Evolutionary conservation across 805 yeast species (phyloP), one percentile per base, ranked within the genome.

Genomic region (Candida schatavii): DNA sequence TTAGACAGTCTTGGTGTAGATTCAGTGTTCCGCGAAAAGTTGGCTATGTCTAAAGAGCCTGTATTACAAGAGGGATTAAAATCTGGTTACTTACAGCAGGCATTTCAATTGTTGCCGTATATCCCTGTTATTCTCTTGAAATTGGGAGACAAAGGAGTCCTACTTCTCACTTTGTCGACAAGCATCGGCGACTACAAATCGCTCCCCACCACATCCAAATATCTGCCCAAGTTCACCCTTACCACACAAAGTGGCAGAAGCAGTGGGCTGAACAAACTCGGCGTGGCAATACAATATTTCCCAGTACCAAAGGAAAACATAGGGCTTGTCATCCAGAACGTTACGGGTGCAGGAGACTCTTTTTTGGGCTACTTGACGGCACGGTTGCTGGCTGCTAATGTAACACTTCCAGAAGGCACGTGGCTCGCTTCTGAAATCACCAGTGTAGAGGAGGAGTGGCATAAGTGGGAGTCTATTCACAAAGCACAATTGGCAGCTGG

Each of bases 321-420:
- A 18, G 40, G 52, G 18, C 55, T 66, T 2, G 54, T 59, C 0
- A 71, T 84, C 10, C 62, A 61, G 22, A 86, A 82, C 49, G 95
- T 85, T 25, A 87, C 91, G 7, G 97, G 96, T 2, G 95, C 95
- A 0, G 97, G 96, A 9, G 96, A 88, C 59, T 74, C 93, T 0
- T 68, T 88, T 33, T 73, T 80, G 22, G 96, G 96, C 0, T 78
- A 73, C 21, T 47, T 88, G 18, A 57, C 78, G 10, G 64, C 81
- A 2, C 45, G 54, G 14, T 35, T 64, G 17, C 39, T 42, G 22
- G 30, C 35, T 14, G 11, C 33, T 4, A 26, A 28, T 23, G 14
- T 19, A 18, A 69, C 69, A 43, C 46, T 74, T 38, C 59, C 66
- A 2, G 40, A 45, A 15, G 32, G 44, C 6, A 49, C 56, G 30